Evolutionary conservation across 2,329 filamentous ascomycete genomes (phyloP).

Genomic region (Dactylonectria estremocensis): DNA sequence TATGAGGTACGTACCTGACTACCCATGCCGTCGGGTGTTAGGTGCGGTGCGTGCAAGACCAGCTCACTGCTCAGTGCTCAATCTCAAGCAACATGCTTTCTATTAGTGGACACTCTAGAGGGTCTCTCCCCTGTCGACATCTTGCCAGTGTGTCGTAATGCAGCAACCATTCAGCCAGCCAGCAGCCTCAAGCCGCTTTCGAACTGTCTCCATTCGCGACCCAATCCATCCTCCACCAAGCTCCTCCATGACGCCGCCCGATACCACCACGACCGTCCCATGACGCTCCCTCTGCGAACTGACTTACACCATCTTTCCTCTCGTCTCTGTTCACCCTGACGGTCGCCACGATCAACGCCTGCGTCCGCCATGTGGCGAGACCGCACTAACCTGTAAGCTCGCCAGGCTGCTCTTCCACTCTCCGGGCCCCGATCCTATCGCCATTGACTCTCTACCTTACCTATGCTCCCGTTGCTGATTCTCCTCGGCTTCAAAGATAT

Average conservation of each 20-base stretch:
- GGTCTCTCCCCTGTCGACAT: constrained; percentile 14
- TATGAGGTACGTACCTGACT: constrained; percentile 20
- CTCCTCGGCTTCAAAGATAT: constrained; percentile 72
- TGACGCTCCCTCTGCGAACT: constrained; percentile 41
- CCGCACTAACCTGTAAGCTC: constrained; percentile 92
- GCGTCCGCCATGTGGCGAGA: constrained; percentile 95
- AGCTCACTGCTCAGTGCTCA: neutral
- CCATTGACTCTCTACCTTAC: constrained; percentile 16
- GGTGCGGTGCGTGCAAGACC: too few relatives aligned
- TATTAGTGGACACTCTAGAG: constrained; percentile 16
- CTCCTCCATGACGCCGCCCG: constrained; percentile 45
- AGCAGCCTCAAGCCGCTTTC: constrained; percentile 37
- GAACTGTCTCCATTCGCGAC: constrained; percentile 41
- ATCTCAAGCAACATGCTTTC: constrained; percentile 6
- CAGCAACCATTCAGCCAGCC: constrained; percentile 4
- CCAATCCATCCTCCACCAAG: constrained; percentile 25
- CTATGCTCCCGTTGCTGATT: constrained; percentile 29
- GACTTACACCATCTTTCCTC: constrained; percentile 27
- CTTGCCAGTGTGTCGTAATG: constrained; percentile 29
- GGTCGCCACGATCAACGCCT: constrained; percentile 45
- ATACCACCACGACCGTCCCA: constrained; percentile 42
- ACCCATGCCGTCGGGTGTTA: too few relatives aligned
- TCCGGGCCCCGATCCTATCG: constrained; percentile 44
- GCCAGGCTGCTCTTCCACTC: constrained; percentile 35
- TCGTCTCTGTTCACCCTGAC: constrained; percentile 42